Percentiles rank a stretch among this genome's conserved stretches.
Evolutionary conservation across 2,329 filamentous ascomycete genomes (phyloP).

Genomic region (Trichoderma pleuroti): DNA sequence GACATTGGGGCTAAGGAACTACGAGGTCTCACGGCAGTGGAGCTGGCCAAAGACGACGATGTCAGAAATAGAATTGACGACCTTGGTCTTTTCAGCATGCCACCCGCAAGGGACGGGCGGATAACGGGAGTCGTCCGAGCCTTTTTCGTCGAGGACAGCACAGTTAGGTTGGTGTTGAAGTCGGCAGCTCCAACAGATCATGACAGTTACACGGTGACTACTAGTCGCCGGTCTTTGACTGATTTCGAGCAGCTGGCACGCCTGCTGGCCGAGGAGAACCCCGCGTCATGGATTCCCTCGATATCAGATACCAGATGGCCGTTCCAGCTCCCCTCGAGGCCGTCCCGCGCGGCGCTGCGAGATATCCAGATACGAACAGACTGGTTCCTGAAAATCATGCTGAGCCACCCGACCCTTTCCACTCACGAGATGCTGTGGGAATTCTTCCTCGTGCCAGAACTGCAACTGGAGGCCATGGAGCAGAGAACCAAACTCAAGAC

Average conservation of each 20-base stretch:
- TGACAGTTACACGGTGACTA: conserved; percentile 88
- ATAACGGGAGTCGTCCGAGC: conserved; percentile 91
- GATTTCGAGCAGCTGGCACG: conserved; percentile 90
- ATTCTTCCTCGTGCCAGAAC: conserved; percentile 93
- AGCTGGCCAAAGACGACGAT: conserved; percentile 96
- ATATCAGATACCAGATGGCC: conserved; percentile 76
- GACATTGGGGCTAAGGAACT: conserved; percentile 81
- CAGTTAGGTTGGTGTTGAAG: conserved; percentile 87
- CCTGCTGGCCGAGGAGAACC: conserved; percentile 82
- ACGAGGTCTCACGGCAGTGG: conserved; percentile 86
- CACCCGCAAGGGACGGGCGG: conserved; percentile 68
- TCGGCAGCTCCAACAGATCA: conserved; percentile 82
- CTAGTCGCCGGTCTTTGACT: conserved; percentile 77
- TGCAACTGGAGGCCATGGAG: conserved; percentile 85
- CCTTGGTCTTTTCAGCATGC: conserved; percentile 75
- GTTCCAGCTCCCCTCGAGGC: conserved; percentile 89
- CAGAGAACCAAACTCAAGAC: conserved; percentile 85
- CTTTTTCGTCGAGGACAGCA: conserved; percentile 96
- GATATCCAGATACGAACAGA: conserved; percentile 86
- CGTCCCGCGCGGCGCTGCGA: conserved; percentile 79
- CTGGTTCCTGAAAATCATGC: conserved; percentile 79
- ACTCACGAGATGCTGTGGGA: conserved; percentile 98
- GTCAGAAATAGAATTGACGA: conserved; percentile 96
- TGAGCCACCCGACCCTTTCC: conserved; percentile 86
- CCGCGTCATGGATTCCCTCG: conserved; percentile 88